Evolutionary conservation across 805 yeast species (phyloP), one percentile per base, ranked within the genome.

Genomic region (Lipomyces sp.): DNA sequence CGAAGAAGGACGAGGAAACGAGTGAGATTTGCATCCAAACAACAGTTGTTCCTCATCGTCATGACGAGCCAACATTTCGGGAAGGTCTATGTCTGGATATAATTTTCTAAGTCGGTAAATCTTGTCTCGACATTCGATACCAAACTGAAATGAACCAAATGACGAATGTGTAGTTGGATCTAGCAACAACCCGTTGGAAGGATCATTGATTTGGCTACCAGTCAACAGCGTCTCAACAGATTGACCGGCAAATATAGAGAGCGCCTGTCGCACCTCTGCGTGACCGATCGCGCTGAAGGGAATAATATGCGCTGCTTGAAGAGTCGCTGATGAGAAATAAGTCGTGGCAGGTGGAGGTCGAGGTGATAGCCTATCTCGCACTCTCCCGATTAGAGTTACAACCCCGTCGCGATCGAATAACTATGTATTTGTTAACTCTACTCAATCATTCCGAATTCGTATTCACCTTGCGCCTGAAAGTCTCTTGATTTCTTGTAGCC

Each of bases 271-370:
- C 33, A 50, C 1, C 4, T 30, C 15, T 32, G 53, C 5, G 24
- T 50, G 30, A 24, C 33, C 24, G 15, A 13, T 50, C 32, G 53
- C 24, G 33, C 30, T 24, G 53, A 50, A 24, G 10, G 53, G 53
- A 30, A 50, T 50, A 50, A 50, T 50, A 50, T 50, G 53, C 53
- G 53, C 53, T 24, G 15, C 53, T 24, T 50, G 32, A 15, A 50
- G 53, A 39, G n/a, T 18, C 15, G n/a, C 45, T 39, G 11, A 18
- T 32, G 10, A 30, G 30, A 30, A 24, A 50, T 24, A 50, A 50
- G 32, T 30, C 30, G 18, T 50, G 15, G 15, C 32, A 2, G 33
- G 33, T 50, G 53, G 53, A 50, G 30, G 30, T 6, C 15, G 30
- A 50, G 18, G 10, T 10, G 53, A 50, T n/a, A n/a, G n/a, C n/a